Conservation (phyloP, 2,329 filamentous ascomycete genomes). For the Tolypocladium guangdongense region DNA sequence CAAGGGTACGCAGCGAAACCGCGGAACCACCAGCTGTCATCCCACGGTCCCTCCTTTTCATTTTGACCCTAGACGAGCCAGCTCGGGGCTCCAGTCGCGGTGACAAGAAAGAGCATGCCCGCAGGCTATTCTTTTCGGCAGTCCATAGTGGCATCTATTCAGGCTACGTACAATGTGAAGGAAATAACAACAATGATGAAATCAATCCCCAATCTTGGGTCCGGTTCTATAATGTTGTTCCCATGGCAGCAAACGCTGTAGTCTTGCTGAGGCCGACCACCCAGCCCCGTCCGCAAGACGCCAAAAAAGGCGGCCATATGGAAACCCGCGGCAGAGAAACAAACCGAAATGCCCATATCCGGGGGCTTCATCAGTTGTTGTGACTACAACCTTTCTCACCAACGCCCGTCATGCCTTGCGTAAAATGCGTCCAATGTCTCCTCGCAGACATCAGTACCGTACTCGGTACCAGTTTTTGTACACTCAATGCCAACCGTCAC, state of each 20-base stretch:
- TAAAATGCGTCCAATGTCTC: slow-evolving; percentile 3
- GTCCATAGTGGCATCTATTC: not conserved
- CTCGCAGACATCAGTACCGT: not conserved
- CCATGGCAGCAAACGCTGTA: not conserved
- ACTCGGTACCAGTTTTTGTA: not conserved
- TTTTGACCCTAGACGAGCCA: not conserved
- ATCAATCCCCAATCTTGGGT: not conserved
- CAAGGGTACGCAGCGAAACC: no score
- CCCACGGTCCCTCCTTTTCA: not conserved
- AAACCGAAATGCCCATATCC: not conserved
- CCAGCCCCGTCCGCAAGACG: not conserved
- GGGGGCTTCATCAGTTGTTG: not conserved
- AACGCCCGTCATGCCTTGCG: not conserved
- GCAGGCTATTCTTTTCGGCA: not conserved
- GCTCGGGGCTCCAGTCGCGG: not conserved
- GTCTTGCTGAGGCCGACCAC: not conserved
- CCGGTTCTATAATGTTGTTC: not conserved
- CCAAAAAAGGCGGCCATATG: not conserved
- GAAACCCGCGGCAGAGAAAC: not conserved
- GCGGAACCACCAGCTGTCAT: not conserved
- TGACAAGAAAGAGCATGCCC: no score
- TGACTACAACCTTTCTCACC: not conserved
- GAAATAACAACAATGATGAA: not conserved
- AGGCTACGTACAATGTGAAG: not conserved
- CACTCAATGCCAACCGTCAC: not conserved